Base-by-base conservation (phyloP, 192 early-diverging fungal species). In the Coemansia sp. region DNA sequence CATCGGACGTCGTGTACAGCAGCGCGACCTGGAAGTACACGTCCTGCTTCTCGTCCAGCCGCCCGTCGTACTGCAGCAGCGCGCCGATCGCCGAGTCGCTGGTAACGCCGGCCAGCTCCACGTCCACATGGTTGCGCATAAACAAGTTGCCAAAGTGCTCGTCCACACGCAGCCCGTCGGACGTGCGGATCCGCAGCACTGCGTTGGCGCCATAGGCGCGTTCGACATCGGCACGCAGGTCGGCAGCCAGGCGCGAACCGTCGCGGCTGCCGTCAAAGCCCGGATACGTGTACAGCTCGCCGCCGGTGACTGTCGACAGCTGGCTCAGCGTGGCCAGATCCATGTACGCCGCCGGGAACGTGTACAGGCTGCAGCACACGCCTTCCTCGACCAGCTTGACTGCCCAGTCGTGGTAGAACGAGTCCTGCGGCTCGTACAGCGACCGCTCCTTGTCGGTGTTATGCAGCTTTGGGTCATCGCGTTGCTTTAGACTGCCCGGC, bases 101-200 rank as follows among this genome's bases (percentile, higher is more conserved):
- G 51, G 90, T 89, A 25, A 97, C 79, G 5, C 95, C 93, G 3
- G 87, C 94, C 23, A 96, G 67, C 74, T 97, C 93, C 23, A 99
- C 69, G 60, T 99, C 96, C 4, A 91, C 94, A 5, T 80, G 79
- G 67, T 93, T 97, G 50, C 84, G 86, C 87, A 94, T 93, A 58
- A 82, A 86, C 67, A 97, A 88, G 80, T 97, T 97, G 42, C 96
- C 96, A 55, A 89, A 88, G 55, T 98, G 87, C 41, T 98, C 90
- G 3, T 82, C 73, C 12, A 93, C 79, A 17, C 85, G 84, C 43
- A 96, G 74, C 62, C 93, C 94, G 27, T 92, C 89, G 1, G 96
- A 99, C 28, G 84, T 86, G 27, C 96, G 86, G 25, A 99, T 83
- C 40, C 95, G 83, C 70, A 97, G 59, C 17, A 97, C 78, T 0